Evolutionary conservation across 2,329 filamentous ascomycete genomes (phyloP).

Genomic region (Verticillium isaacii): DNA sequence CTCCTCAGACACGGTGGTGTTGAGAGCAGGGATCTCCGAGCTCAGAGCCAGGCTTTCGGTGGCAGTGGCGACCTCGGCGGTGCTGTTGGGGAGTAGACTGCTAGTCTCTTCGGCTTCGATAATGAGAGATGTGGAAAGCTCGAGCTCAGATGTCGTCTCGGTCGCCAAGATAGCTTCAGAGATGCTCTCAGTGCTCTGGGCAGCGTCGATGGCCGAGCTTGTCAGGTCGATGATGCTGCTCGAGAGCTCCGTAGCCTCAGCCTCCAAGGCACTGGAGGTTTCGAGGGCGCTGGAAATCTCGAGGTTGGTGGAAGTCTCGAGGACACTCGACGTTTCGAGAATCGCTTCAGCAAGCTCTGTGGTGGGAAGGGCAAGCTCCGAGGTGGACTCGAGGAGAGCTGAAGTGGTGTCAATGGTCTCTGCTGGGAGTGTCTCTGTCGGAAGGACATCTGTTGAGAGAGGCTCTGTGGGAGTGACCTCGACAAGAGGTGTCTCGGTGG

Average conservation of each 20-base stretch:
- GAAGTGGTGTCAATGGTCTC: neutral
- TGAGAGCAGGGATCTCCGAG: neutral
- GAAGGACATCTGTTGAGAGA: neutral
- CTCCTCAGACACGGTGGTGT: neutral
- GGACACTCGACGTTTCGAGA: neutral
- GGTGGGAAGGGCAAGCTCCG: neutral
- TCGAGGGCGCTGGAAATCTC: neutral
- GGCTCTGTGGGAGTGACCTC: neutral
- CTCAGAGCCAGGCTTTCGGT: slow-evolving; percentile 5
- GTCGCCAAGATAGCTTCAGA: neutral
- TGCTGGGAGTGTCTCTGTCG: neutral
- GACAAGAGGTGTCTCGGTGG: neutral
- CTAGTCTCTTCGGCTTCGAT: neutral
- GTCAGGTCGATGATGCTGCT: neutral
- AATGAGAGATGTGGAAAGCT: neutral
- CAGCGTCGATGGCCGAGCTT: neutral
- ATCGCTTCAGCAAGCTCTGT: neutral
- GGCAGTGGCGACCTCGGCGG: neutral
- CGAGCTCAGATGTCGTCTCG: neutral
- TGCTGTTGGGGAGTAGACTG: neutral
- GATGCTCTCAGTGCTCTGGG: neutral
- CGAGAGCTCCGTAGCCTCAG: neutral
- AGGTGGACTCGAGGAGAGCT: neutral
- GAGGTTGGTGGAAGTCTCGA: neutral
- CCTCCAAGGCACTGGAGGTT: neutral